phyloP scores from a whole-genome alignment of 371 early-diverging fungal genomes.

The Synchytrium microbalum region DNA sequence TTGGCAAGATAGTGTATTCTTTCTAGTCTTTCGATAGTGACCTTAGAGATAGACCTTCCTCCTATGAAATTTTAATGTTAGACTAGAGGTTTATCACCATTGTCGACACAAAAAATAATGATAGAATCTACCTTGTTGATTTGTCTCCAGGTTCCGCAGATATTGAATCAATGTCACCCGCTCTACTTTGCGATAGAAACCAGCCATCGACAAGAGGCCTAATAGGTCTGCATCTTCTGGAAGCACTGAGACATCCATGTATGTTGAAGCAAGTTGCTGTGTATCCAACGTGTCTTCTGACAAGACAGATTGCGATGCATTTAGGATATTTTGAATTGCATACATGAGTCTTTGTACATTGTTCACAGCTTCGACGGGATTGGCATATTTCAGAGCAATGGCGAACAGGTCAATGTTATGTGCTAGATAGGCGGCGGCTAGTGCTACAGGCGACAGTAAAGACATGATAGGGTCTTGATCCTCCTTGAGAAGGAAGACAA shows the following conservation, averaged over 20 bases:
- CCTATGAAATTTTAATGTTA: too few relatives aligned
- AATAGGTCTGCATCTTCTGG: neutral
- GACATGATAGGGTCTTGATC: too few relatives aligned
- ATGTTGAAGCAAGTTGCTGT: too few relatives aligned
- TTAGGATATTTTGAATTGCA: neutral
- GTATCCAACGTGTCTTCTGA: neutral
- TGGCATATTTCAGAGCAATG: too few relatives aligned
- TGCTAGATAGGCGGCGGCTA: neutral
- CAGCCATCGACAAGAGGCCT: neutral
- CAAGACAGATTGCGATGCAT: neutral
- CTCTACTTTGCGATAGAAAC: neutral
- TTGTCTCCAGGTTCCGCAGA: neutral
- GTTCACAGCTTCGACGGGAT: too few relatives aligned
- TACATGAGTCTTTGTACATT: too few relatives aligned
- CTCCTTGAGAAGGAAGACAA: too few relatives aligned
- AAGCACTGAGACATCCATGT: neutral
- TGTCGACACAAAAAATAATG: too few relatives aligned
- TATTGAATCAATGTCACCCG: neutral
- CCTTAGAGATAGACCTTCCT: too few relatives aligned
- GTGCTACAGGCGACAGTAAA: neutral
- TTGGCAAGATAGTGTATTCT: neutral
- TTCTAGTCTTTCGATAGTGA: neutral
- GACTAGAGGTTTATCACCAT: too few relatives aligned
- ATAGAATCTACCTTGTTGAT: too few relatives aligned
- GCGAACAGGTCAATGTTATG: neutral